A percentile compares a stretch with the other conserved stretches of the same genome.
phyloP scores from a whole-genome alignment of 331 rosid species.

The Phaseolus coccineus region DNA sequence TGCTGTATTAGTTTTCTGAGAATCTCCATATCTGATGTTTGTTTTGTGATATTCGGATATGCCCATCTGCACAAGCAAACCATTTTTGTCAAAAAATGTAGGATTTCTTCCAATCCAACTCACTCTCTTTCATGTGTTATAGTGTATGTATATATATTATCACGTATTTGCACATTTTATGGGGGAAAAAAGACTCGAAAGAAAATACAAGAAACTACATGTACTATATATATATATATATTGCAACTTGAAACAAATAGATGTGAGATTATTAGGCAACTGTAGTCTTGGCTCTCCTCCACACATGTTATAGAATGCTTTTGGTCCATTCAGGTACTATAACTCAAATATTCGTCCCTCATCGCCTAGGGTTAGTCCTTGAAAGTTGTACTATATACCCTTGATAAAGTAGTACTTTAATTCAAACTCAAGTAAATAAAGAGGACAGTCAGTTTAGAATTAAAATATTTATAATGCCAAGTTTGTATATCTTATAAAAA shows the following conservation, averaged over 20 bases:
- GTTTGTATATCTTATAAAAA: not conserved
- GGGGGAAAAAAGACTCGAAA: not conserved
- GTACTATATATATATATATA: not conserved
- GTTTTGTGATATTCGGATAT: conserved; percentile 72
- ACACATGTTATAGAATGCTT: not conserved
- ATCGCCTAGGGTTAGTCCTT: conserved; percentile 26
- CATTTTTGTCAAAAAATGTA: conserved; percentile 39
- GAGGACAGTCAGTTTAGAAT: conserved; percentile 2
- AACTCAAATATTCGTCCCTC: not conserved
- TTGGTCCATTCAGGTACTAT: conserved; percentile 1
- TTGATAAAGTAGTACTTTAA: conserved; percentile 4
- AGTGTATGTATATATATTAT: not conserved
- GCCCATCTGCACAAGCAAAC: conserved; percentile 64
- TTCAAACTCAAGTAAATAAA: conserved; percentile 6
- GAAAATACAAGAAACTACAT: not conserved
- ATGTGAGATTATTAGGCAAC: not conserved
- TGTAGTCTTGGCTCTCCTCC: not conserved
- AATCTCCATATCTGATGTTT: conserved; percentile 72
- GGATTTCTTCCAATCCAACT: conserved; percentile 1
- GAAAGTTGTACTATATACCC: not conserved
- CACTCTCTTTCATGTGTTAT: not conserved
- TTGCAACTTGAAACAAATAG: conserved; percentile 12
- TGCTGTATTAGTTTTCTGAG: conserved; percentile 55
- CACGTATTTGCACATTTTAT: not conserved
- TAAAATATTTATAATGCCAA: not conserved